Evolutionary conservation across 805 yeast genomes (phyloP), one percentile per base, ranked within the genome.

Genomic region (Vanderwaltozyma tropicalis): DNA sequence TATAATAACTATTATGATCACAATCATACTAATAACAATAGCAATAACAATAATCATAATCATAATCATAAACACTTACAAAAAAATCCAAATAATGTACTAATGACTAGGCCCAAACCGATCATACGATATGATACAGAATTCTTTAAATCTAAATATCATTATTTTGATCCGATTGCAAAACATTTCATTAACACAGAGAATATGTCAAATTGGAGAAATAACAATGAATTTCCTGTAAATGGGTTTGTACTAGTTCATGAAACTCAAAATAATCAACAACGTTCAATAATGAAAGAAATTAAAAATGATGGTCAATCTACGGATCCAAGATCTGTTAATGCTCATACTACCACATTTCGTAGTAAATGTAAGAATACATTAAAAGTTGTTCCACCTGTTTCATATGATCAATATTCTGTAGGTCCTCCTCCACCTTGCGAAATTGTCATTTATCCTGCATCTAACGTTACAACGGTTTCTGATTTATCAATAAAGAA

Each of bases 381-480:
- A 8, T 32, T 56, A 25, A 35, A 41, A 9, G 25, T 24, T 4
- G 15, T 50, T 14, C 46, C 52, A 10, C 44, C 56, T 3, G 71
- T 65, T 26, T 61, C 70, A 5, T 83, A 69, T 53, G 95, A 86
- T 55, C 69, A 76, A 41, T 67, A 79, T 49, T 83, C 94, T 0
- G 53, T 84, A 11, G 94, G 92, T 0, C 78, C 80, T 0, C 74
- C 78, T 14, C 95, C 95, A 0, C 68, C 77, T 3, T 62, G 73
- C 8, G 87, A 80, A 49, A 57, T 87, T 28, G 72, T 86, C 1
- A 66, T 84, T 4, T 79, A 84, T 71, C 80, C 78, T 15, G 63
- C 41, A 17, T 34, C 41, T 17, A 35, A 40, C 15, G 24, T 41
- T 1, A 41, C 33, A 4, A 34, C 39, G 4, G 41, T 49, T 8